A percentile compares a stretch with the other conserved stretches of the same genome.
Conservation (phyloP, 345 rosid genomes). For the Cardamine resedifolia region DNA sequence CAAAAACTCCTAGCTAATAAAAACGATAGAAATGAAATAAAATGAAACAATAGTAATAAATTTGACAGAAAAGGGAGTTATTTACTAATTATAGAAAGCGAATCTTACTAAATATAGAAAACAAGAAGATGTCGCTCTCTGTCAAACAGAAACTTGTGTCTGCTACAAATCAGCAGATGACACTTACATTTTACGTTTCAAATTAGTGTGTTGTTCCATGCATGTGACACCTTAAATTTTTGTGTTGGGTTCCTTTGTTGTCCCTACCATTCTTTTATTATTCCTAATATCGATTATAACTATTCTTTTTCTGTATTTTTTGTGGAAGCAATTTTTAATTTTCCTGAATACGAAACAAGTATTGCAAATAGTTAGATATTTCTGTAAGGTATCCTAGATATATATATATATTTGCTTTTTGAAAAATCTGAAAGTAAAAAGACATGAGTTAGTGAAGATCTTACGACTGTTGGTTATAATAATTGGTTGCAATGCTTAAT, state of each 20-base stretch:
- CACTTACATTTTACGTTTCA: slow-evolving; percentile 21
- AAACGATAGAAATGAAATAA: slow-evolving; percentile 6
- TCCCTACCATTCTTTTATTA: slow-evolving; percentile 12
- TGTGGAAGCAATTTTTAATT: not conserved
- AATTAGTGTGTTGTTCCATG: not conserved
- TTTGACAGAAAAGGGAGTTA: not conserved
- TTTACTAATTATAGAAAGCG: slow-evolving; percentile 29
- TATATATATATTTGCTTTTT: not conserved
- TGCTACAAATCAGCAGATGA: slow-evolving; percentile 33
- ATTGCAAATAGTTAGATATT: not conserved
- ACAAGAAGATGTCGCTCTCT: slow-evolving; percentile 33
- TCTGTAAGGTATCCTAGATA: not conserved
- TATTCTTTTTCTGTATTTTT: not conserved
- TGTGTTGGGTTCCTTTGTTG: slow-evolving; percentile 7
- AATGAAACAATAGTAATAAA: slow-evolving; percentile 24
- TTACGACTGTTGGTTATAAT: slow-evolving; percentile 13
- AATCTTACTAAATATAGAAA: slow-evolving; percentile 34
- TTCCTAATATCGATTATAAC: not conserved
- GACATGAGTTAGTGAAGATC: not conserved
- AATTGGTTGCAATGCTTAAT: slow-evolving; percentile 20
- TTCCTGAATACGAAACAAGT: not conserved
- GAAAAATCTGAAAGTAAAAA: not conserved
- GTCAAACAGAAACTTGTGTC: slow-evolving; percentile 32
- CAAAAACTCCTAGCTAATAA: not conserved
- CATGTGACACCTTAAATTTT: slow-evolving; percentile 25